phyloP scores from a whole-genome alignment of 2,329 filamentous ascomycete species.

The Diaporthe citrichinensis region DNA sequence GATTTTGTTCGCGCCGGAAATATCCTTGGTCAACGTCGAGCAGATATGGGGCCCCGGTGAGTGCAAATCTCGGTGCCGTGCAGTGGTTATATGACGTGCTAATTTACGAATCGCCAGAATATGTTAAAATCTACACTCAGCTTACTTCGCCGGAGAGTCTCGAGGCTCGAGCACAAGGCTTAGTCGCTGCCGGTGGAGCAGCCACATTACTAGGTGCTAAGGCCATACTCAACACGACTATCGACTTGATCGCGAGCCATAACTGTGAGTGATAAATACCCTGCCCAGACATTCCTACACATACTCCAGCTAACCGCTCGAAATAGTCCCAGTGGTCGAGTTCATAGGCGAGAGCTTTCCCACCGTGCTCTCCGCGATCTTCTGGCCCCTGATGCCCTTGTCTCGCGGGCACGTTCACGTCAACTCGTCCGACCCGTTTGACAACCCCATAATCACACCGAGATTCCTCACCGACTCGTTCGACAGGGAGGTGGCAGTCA shows the following conservation, averaged over 20 bases:
- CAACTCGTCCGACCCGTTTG: conserved; percentile 43
- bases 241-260: conserved; percentile 42
- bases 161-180: conserved; percentile 40
- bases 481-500: conserved; percentile 44
- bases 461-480: conserved; percentile 44
- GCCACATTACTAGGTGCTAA: conserved; percentile 43
- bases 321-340: conserved; percentile 44
- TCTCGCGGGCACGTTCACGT: conserved; percentile 47
- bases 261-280: conserved; percentile 18
- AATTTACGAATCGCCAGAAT: neutral
- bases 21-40: conserved; percentile 45
- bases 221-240: conserved; percentile 44
- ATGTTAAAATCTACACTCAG: neutral
- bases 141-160: conserved; percentile 10
- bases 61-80: neutral
- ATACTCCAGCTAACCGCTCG: neutral
- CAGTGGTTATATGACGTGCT: neutral
- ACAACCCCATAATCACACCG: conserved; percentile 43
- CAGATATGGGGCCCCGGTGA: conserved; percentile 42
- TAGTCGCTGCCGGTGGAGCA: conserved; percentile 45
- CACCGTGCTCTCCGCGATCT: conserved; percentile 41
- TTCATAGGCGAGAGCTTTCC: conserved; percentile 39
- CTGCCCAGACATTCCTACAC: rapidly evolving
- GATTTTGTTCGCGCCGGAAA: conserved; percentile 44
- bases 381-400: conserved; percentile 46